phyloP scores from a whole-genome alignment of 164 flowering plant species.

The Nymphaea colorata region DNA sequence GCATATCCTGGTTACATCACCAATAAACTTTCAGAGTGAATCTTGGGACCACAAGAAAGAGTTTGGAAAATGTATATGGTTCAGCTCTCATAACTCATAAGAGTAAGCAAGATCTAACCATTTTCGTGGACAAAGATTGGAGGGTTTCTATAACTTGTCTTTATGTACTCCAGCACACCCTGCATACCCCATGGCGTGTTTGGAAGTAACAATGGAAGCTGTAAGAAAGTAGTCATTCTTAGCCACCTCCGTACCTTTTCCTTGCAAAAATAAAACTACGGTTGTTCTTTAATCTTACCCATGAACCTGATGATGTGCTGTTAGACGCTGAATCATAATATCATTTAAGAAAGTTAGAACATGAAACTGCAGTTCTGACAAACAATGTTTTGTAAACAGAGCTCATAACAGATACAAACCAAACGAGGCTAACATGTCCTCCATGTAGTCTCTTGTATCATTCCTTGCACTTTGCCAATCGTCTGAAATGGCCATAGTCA shows the following conservation, averaged over 20 bases:
- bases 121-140: constrained; percentile 19
- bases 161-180: constrained; percentile 11
- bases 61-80: background rate
- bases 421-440: constrained; percentile 10
- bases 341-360: background rate
- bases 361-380: background rate
- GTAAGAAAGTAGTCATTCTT: background rate
- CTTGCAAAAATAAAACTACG: background rate
- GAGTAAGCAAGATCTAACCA: constrained; percentile 4
- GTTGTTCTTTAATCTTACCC: background rate
- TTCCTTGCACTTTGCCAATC: constrained; percentile 1
- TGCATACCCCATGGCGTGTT: constrained; percentile 9
- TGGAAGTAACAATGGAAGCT: constrained; percentile 2
- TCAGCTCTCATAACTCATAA: too few species aligned
- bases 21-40: background rate
- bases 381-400: background rate
- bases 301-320: background rate
- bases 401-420: background rate
- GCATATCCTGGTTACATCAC: background rate
- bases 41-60: background rate
- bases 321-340: background rate
- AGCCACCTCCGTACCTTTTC: background rate
- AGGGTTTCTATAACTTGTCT: constrained; percentile 17
- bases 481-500: constrained; percentile 9
- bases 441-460: constrained; percentile 5